These are phyloP conservation scores for Artemisia tridentata DNA, from an alignment of 129 eudicot species.

Conservation along the genomic window DNA sequence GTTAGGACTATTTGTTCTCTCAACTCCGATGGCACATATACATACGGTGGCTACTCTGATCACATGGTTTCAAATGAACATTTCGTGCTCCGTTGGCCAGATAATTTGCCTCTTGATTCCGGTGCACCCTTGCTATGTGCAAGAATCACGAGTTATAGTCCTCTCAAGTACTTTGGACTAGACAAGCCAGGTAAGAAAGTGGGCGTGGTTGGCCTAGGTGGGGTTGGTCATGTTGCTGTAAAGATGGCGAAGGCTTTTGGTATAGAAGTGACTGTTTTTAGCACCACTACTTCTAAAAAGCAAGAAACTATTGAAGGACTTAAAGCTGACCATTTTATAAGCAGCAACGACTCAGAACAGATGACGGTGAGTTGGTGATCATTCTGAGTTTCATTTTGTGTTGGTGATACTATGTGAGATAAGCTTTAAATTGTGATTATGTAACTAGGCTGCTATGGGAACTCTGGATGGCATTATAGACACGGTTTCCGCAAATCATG, in stretches of 20 bases:
- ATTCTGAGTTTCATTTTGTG: too few species aligned
- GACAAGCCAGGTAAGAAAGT: slow-evolving; percentile 51
- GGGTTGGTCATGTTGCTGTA: slow-evolving; percentile 61
- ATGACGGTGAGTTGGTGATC: slow-evolving; percentile 1
- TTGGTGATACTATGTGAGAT: too few species aligned
- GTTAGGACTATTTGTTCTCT: slow-evolving; percentile 26
- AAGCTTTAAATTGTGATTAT: too few species aligned
- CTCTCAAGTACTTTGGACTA: slow-evolving; percentile 42
- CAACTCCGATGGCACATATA: slow-evolving; percentile 46
- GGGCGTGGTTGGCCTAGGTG: slow-evolving; percentile 68
- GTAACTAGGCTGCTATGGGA: slow-evolving; percentile 31
- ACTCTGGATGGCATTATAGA: slow-evolving; percentile 58
- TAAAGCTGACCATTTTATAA: slow-evolving; percentile 50
- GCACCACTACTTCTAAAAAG: slow-evolving; percentile 43
- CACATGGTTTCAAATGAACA: slow-evolving; percentile 53
- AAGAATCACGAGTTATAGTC: slow-evolving; percentile 53
- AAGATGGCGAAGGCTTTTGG: slow-evolving; percentile 67
- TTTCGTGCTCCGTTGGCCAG: slow-evolving; percentile 51
- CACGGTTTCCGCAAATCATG: slow-evolving; percentile 47
- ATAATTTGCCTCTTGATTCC: slow-evolving; percentile 46
- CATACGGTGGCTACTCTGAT: slow-evolving; percentile 66
- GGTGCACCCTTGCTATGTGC: slow-evolving; percentile 66
- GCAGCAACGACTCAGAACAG: slow-evolving; percentile 34
- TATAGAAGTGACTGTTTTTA: slow-evolving; percentile 49
- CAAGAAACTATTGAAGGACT: slow-evolving; percentile 44